A percentile compares a stretch with the other conserved stretches of the same genome.
Evolutionary conservation across 441 rosid genomes (phyloP).

Genomic region (Gossypium trilobum): DNA sequence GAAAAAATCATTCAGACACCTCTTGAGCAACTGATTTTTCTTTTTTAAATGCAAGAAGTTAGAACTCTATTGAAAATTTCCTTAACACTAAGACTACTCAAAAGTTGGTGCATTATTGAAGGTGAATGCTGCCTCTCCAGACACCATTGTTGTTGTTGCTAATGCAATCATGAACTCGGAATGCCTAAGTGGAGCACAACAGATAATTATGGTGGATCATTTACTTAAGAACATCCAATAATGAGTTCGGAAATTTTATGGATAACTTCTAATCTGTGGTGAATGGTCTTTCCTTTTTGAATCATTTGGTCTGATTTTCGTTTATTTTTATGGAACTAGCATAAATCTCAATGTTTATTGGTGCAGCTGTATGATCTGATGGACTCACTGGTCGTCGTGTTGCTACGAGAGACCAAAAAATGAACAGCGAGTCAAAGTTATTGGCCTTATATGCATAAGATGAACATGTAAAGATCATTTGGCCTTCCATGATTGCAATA

Average conservation of each 20-base stretch:
- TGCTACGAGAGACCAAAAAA: not conserved
- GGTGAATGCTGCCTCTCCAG: slow-evolving; percentile 63
- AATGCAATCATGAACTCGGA: slow-evolving; percentile 79
- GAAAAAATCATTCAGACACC: not conserved
- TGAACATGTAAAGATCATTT: not conserved
- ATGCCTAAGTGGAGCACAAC: slow-evolving; percentile 54
- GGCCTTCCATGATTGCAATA: not conserved
- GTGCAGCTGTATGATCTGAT: not conserved
- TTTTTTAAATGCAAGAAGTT: not conserved
- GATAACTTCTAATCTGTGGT: not conserved
- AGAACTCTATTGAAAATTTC: not conserved
- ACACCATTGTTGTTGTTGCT: slow-evolving; percentile 47
- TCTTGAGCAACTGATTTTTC: not conserved
- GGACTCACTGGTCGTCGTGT: not conserved
- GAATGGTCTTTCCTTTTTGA: not conserved
- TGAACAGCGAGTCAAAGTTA: not conserved
- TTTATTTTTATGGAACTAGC: not conserved
- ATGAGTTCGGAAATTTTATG: slow-evolving; percentile 6
- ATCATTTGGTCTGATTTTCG: not conserved
- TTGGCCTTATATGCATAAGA: not conserved
- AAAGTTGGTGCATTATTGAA: slow-evolving; percentile 13
- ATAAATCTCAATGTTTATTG: not conserved
- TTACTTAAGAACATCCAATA: slow-evolving; percentile 47
- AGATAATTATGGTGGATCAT: slow-evolving; percentile 67
- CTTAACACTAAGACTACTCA: not conserved